Evolutionary conservation across 2,329 filamentous ascomycete genomes (phyloP), one percentile per base, ranked within the genome.

Genomic region (Fusarium acutatum): DNA sequence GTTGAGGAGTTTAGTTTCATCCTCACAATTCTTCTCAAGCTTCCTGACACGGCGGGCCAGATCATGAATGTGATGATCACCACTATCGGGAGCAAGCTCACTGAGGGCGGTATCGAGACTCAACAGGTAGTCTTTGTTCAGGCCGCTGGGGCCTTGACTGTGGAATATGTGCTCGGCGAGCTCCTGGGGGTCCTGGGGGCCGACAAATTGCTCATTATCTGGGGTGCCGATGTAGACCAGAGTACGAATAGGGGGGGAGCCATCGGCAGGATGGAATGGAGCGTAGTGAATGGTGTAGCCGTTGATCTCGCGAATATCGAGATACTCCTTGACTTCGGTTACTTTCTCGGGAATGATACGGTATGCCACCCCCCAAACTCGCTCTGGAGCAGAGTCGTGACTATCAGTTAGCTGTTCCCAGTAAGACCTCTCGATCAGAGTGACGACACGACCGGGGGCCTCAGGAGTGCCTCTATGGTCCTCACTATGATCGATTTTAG

Each of bases 301-400:
- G 84, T 98, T 97, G 80, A 98, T 97, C 83, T 99, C 96, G 50
- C 96, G 92, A 74, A 98, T 96, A 82, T 98, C 95, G 53, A 99
- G 93, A 81, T 98, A 98, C 66, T 91, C 88, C 75, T 94, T 92
- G 8, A 98, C 96, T 83, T 96, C 92, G 68, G 90, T 88, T 28
- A 97, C 94, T 74, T 91, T 88, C 5, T 89, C 86, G 12, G 91
- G 83, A 34, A 88, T 86, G 82, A 97, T 96, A 79, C 96, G 93
- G 84, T 98, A 97, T 72, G 96, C 96, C 22, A 94, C 93, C 65
- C 96, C 96, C 95, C 95, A 98, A 77, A 98, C 94, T 77, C 84
- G 87, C 60, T 89, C 89, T 64, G 88, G 89, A 34, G 87, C 89
- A 35, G 86, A 83, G 71, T 89, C 86, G 79, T 93, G 89, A 75